These are phyloP conservation scores for Knufia fluminis DNA, from an alignment of 2,329 filamentous ascomycete species.

Conservation along the genomic window DNA sequence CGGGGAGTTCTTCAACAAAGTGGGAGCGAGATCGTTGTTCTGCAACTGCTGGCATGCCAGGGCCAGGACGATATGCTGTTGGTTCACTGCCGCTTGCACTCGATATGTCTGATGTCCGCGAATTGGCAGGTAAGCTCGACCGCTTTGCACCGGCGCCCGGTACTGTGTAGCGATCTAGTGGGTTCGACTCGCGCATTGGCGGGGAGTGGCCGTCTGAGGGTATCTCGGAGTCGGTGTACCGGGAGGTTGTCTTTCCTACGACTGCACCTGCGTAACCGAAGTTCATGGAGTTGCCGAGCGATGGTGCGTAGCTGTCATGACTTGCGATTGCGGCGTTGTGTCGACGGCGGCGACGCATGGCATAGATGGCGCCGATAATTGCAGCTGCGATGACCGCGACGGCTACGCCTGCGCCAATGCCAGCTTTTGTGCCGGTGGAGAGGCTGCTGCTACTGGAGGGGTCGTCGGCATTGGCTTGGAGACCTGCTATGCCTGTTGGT, in stretches of 20 bases:
- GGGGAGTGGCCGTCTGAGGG: constrained; percentile 10
- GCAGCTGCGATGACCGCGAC: constrained; percentile 16
- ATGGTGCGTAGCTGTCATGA: constrained; percentile 15
- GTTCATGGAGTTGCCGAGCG: constrained; percentile 10
- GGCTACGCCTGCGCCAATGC: constrained; percentile 20
- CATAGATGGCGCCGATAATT: constrained; percentile 20
- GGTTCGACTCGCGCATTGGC: constrained; percentile 10
- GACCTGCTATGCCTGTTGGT: constrained; percentile 5
- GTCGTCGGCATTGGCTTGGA: background rate
- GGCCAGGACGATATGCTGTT: constrained; percentile 2
- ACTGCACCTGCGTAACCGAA: constrained; percentile 11
- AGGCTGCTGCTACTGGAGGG: constrained; percentile 12
- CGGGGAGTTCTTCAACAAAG: background rate
- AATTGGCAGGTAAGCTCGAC: background rate
- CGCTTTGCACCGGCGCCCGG: background rate
- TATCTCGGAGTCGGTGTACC: constrained; percentile 17
- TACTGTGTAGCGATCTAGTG: constrained; percentile 4
- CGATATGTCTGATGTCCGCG: constrained; percentile 5
- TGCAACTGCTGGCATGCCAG: constrained; percentile 4
- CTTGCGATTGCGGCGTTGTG: constrained; percentile 10
- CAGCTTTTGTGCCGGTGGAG: constrained; percentile 22
- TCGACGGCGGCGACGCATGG: constrained; percentile 18
- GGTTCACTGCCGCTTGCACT: background rate
- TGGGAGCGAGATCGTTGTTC: background rate
- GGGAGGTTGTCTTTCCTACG: constrained; percentile 7